A percentile compares a stretch with the other conserved stretches of the same genome.
phyloP scores from a whole-genome alignment of 2,329 filamentous ascomycete genomes.

The Venturia nashicola region DNA sequence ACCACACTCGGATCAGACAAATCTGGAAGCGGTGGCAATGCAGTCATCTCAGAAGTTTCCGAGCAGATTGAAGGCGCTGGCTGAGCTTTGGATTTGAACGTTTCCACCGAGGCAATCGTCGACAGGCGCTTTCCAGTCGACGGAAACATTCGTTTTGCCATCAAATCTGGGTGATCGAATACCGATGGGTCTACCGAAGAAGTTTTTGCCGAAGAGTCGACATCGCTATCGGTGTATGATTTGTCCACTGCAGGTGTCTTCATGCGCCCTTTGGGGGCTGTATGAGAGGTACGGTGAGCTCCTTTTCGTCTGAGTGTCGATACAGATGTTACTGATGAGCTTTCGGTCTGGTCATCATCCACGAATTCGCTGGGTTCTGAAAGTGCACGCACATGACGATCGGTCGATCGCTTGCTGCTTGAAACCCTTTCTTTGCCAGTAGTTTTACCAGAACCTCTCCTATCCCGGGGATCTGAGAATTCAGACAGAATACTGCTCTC shows the following conservation, averaged over 20 bases:
- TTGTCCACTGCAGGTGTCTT: neutral
- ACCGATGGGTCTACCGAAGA: conserved; percentile 24
- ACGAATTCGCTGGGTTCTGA: conserved; percentile 3
- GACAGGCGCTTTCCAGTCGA: conserved; percentile 43
- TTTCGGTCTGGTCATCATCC: conserved; percentile 8
- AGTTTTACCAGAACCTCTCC: neutral
- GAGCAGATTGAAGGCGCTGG: conserved; percentile 16
- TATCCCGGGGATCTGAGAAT: neutral
- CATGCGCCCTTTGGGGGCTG: neutral
- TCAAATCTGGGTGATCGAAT: conserved; percentile 18
- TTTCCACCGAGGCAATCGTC: conserved; percentile 46
- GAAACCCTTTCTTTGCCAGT: neutral
- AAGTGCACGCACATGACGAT: neutral
- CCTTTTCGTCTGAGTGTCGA: conserved; percentile 6
- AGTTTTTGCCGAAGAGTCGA: conserved; percentile 19
- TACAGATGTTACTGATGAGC: conserved; percentile 9
- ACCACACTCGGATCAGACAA: conserved; percentile 3
- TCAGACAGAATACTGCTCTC: conserved; percentile 4
- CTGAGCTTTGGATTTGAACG: conserved; percentile 28
- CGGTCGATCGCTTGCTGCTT: neutral
- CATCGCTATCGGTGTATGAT: conserved; percentile 12
- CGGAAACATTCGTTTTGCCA: conserved; percentile 30
- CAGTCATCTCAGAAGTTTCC: conserved; percentile 16
- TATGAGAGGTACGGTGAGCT: neutral
- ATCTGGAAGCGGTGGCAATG: conserved; percentile 6